Conservation (phyloP, 805 yeast species). For the Yamadazyma kitorensis region DNA sequence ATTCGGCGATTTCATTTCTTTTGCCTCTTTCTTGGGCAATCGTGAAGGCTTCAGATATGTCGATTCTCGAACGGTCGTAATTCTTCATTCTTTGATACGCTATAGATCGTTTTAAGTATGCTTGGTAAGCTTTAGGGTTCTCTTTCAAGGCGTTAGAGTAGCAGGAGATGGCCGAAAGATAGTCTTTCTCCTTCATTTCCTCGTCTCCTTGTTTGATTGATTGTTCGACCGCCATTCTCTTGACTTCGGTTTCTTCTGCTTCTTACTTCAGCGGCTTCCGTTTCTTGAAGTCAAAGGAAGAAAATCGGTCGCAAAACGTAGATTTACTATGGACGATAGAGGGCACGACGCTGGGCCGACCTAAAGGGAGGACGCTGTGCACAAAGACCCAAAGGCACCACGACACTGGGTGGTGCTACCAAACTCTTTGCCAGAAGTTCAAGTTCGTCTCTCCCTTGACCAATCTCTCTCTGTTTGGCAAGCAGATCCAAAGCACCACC, state of each 20-base stretch:
- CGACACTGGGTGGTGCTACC: no score
- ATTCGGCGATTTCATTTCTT: conserved; percentile 43
- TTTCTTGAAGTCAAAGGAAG: no score
- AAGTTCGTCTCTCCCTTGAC: conserved; percentile 8
- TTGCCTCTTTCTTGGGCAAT: conserved; percentile 47
- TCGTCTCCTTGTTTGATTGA: conserved; percentile 36
- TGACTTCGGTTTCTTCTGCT: no score
- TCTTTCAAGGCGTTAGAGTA: conserved; percentile 40
- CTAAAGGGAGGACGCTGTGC: neutral
- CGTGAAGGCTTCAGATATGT: conserved; percentile 43
- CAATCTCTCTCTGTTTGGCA: conserved; percentile 15
- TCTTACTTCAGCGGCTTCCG: no score
- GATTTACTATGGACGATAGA: no score
- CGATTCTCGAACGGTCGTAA: conserved; percentile 47
- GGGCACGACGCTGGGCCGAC: neutral
- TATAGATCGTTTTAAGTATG: conserved; percentile 48
- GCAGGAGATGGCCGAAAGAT: conserved; percentile 40
- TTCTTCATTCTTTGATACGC: conserved; percentile 46
- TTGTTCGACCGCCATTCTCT: conserved; percentile 40
- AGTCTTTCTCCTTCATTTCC: conserved; percentile 30
- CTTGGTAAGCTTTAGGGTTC: conserved; percentile 44
- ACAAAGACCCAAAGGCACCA: no score
- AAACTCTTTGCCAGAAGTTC: conserved; percentile 14
- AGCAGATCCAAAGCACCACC: conserved; percentile 19
- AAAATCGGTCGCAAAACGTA: neutral